A percentile compares a stretch with the other conserved stretches of the same genome.
phyloP scores from a whole-genome alignment of 1,284 basidiomycete species.

The Sanghuangporus sanghuang region DNA sequence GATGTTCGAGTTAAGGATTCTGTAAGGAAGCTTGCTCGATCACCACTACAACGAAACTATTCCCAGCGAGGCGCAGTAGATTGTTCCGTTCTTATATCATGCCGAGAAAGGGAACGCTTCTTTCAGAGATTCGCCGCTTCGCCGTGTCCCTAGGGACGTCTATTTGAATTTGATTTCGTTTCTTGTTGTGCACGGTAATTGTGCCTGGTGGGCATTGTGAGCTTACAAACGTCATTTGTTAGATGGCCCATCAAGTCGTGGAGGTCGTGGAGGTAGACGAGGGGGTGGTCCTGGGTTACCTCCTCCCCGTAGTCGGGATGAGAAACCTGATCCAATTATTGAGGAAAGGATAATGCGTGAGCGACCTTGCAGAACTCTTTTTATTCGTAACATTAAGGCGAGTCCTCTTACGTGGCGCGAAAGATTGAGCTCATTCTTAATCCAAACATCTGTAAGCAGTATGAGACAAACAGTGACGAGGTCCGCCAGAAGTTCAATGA shows the following conservation, averaged over 20 bases:
- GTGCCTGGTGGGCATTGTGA: not conserved
- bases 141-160: not conserved
- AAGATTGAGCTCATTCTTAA: conserved; percentile 24
- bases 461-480: conserved; percentile 82
- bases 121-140: not conserved
- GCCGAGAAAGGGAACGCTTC: not conserved
- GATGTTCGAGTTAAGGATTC: conserved; percentile 4
- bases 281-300: conserved; percentile 39
- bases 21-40: conserved; percentile 1
- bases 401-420: conserved; percentile 34
- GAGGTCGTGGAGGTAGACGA: conserved; percentile 45
- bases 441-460: conserved; percentile 43
- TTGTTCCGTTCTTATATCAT: not conserved
- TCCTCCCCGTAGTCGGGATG: conserved; percentile 66
- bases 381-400: conserved; percentile 96
- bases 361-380: conserved; percentile 90
- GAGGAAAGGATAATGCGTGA: conserved; percentile 88
- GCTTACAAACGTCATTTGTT: conserved; percentile 11
- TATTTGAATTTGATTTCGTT: not conserved
- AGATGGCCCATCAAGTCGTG: conserved; percentile 33
- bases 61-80: not conserved
- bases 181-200: not conserved
- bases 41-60: not conserved
- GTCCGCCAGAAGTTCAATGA: conserved; percentile 85
- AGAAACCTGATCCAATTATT: conserved; percentile 83